These are phyloP conservation scores for Cercospora janseana DNA, from an alignment of 2,329 filamentous ascomycete species.

Conservation along the genomic window DNA sequence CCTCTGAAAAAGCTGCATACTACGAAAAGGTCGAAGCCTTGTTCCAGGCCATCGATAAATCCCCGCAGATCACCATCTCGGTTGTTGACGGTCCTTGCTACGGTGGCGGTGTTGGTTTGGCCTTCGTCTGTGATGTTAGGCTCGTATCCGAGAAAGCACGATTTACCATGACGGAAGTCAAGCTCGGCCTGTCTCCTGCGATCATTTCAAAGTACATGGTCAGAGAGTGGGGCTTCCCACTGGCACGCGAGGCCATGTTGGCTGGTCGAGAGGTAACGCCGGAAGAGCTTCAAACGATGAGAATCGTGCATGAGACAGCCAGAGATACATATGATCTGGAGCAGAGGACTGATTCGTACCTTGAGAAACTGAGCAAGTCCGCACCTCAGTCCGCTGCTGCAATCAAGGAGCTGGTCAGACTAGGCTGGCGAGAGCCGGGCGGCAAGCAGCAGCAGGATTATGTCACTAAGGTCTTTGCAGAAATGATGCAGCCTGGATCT, in stretches of 20 bases:
- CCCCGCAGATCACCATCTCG: slow-evolving; percentile 25
- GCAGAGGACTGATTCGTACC: slow-evolving; percentile 10
- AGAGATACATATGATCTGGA: slow-evolving; percentile 6
- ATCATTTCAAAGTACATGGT: slow-evolving; percentile 28
- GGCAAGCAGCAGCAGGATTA: slow-evolving; percentile 15
- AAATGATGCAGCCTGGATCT: slow-evolving; percentile 25
- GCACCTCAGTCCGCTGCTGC: slow-evolving; percentile 22
- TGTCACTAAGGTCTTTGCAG: slow-evolving; percentile 21
- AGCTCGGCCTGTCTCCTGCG: slow-evolving; percentile 25
- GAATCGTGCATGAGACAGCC: slow-evolving; percentile 18
- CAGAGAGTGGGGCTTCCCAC: slow-evolving; percentile 23
- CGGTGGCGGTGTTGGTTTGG: slow-evolving; percentile 25
- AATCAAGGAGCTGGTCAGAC: slow-evolving; percentile 22
- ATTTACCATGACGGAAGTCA: slow-evolving; percentile 25
- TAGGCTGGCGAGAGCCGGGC: slow-evolving; percentile 22
- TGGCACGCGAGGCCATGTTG: slow-evolving; percentile 24
- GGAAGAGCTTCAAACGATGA: slow-evolving; percentile 21
- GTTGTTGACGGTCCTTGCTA: slow-evolving; percentile 21
- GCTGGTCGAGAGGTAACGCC: slow-evolving; percentile 19
- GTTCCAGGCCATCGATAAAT: slow-evolving; percentile 23
- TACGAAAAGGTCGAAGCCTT: slow-evolving; percentile 23
- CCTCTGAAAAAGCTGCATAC: slow-evolving; percentile 11
- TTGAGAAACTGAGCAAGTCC: slow-evolving; percentile 14
- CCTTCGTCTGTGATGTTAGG: slow-evolving; percentile 26
- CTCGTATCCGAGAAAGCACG: slow-evolving; percentile 20